These are phyloP conservation scores for Piromyces sp. DNA, from an alignment of 192 early-diverging fungal species.

Conservation along the genomic window DNA sequence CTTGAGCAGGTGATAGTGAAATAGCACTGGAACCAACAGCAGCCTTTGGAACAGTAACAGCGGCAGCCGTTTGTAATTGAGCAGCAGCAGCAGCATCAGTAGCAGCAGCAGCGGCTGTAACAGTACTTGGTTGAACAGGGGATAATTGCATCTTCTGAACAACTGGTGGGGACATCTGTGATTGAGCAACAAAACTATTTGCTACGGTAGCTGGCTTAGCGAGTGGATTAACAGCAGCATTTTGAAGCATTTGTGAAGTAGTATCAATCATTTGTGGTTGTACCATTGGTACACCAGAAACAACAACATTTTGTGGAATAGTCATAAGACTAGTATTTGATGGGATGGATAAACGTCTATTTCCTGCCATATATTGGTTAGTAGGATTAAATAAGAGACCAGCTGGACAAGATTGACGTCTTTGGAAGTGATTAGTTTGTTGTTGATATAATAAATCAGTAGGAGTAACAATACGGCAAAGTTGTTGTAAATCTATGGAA, in stretches of 20 bases:
- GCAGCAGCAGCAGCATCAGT: not conserved
- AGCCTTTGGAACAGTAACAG: too few relatives aligned
- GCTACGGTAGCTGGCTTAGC: not conserved
- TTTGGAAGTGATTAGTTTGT: not conserved
- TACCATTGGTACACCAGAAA: not conserved
- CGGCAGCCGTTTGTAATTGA: too few relatives aligned
- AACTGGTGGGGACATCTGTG: not conserved
- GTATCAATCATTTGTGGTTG: not conserved
- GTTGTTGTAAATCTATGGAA: not conserved
- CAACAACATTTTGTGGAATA: not conserved
- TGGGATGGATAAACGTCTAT: not conserved
- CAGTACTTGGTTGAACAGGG: not conserved
- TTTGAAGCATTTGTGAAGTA: not conserved
- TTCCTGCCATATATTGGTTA: not conserved
- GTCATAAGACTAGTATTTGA: not conserved
- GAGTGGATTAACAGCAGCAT: not conserved
- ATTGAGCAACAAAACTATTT: not conserved
- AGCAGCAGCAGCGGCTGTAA: not conserved
- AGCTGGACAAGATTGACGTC: not conserved
- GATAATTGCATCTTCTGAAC: not conserved
- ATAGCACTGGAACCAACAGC: too few relatives aligned
- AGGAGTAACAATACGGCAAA: not conserved
- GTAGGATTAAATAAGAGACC: not conserved
- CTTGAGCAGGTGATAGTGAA: too few relatives aligned
- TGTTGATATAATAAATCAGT: not conserved